These are phyloP conservation scores for Alternaria gansuensis DNA, from an alignment of 2,329 filamentous ascomycete genomes.

Conservation along the genomic window DNA sequence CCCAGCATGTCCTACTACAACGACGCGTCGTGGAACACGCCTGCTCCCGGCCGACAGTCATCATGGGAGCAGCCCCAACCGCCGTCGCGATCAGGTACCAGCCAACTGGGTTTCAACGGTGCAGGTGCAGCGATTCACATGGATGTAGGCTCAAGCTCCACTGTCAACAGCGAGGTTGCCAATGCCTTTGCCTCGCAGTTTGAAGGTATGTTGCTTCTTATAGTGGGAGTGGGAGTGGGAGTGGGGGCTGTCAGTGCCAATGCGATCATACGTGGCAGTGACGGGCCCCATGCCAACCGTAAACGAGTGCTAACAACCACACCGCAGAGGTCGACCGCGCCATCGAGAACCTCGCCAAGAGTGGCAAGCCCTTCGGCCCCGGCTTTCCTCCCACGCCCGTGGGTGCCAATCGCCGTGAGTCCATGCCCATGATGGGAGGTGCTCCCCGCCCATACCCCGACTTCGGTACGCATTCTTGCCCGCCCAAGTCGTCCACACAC, in stretches of 20 bases:
- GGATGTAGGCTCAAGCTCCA: constrained; percentile 74
- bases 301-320: constrained; percentile 25
- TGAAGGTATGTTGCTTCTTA: constrained; percentile 72
- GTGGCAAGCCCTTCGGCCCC: constrained; percentile 83
- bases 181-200: constrained; percentile 86
- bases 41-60: constrained; percentile 68
- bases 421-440: constrained; percentile 68
- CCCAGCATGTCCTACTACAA: constrained; percentile 73
- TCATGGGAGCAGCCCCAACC: constrained; percentile 78
- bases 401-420: constrained; percentile 78
- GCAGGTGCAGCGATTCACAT: constrained; percentile 42
- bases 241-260: constrained; percentile 3
- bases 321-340: constrained; percentile 89
- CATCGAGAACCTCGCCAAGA: constrained; percentile 94
- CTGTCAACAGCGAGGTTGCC: constrained; percentile 71
- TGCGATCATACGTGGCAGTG: constrained; percentile 14
- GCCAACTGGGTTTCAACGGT: constrained; percentile 25
- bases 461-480: constrained; percentile 61
- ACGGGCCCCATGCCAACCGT: constrained; percentile 6
- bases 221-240: not conserved
- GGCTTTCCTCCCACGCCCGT: constrained; percentile 39
- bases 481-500: constrained; percentile 11
- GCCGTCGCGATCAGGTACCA: constrained; percentile 75
- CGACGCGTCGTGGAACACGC: constrained; percentile 68
- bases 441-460: constrained; percentile 65